Evolutionary conservation across 2,329 filamentous ascomycete genomes (phyloP).

Genomic region (Colletotrichum orbiculare): DNA sequence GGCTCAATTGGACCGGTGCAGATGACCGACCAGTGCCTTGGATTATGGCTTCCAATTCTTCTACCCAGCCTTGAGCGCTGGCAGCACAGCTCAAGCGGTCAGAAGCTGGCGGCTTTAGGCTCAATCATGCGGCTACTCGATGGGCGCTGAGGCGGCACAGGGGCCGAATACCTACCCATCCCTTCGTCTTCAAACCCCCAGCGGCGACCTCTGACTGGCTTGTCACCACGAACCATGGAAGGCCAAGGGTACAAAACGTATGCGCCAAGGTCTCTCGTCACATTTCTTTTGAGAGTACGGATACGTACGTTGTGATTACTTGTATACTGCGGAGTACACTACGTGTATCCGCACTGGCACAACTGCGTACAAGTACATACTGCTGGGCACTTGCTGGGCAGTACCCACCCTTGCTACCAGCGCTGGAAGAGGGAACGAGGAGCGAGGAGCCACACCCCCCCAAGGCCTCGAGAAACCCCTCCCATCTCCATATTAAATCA

Average conservation of each 20-base stretch:
- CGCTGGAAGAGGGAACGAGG: slow-evolving; percentile 14
- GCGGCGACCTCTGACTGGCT: slow-evolving; percentile 31
- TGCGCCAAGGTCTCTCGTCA: slow-evolving; percentile 32
- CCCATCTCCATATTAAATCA: slow-evolving; percentile 31
- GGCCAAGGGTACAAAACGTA: slow-evolving; percentile 30
- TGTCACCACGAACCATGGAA: slow-evolving; percentile 16
- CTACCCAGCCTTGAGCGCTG: neutral
- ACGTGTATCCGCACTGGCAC: too few relatives aligned
- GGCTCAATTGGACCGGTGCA: slow-evolving; percentile 1
- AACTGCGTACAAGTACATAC: too few relatives aligned
- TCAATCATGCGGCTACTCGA: slow-evolving; percentile 14
- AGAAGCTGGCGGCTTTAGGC: slow-evolving; percentile 13
- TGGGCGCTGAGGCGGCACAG: slow-evolving; percentile 19
- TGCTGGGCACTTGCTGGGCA: slow-evolving; percentile 2
- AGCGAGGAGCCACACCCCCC: slow-evolving; percentile 15
- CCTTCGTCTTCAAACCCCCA: slow-evolving; percentile 16
- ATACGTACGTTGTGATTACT: too few relatives aligned
- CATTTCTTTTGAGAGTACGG: neutral
- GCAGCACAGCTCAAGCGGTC: slow-evolving; percentile 28
- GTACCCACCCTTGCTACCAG: slow-evolving; percentile 13
- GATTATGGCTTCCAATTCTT: slow-evolving; percentile 16
- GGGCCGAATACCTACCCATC: slow-evolving; percentile 22
- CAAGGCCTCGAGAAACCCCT: slow-evolving; percentile 28
- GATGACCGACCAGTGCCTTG: slow-evolving; percentile 7
- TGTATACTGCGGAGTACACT: too few relatives aligned